A percentile compares a stretch with the other conserved stretches of the same genome.
These are phyloP conservation scores for Gentiana macrophylla DNA, from an alignment of 257 asterid species.

Conservation along the genomic window DNA sequence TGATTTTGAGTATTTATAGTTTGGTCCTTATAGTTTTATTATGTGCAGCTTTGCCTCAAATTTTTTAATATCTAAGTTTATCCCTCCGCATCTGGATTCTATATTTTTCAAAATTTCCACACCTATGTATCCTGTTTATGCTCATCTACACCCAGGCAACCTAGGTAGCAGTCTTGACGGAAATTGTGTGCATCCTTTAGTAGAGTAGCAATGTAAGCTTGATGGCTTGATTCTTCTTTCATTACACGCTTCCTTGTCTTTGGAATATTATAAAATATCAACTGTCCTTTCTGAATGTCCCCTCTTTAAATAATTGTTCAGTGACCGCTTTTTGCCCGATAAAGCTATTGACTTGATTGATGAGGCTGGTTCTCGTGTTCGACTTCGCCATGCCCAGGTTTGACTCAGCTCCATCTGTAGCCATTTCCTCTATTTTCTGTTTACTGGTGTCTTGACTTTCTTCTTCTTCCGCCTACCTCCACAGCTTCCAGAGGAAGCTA, in stretches of 20 bases:
- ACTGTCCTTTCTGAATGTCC: constrained; percentile 12
- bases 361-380: constrained; percentile 98
- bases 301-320: constrained; percentile 27
- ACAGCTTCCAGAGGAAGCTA: constrained; percentile 99
- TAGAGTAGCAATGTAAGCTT: too few relatives aligned
- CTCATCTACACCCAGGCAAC: too few relatives aligned
- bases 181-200: too few relatives aligned
- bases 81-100: too few relatives aligned
- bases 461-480: background rate
- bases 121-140: too few relatives aligned
- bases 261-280: background rate
- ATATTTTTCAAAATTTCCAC: too few relatives aligned
- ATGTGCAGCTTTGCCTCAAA: too few relatives aligned
- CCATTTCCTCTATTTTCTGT: constrained; percentile 9
- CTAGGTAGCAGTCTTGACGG: too few relatives aligned
- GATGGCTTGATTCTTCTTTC: too few relatives aligned
- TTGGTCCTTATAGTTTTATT: too few relatives aligned
- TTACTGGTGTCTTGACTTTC: background rate
- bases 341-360: constrained; percentile 97
- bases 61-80: too few relatives aligned
- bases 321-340: constrained; percentile 97
- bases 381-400: constrained; percentile 99
- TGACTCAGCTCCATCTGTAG: constrained; percentile 1
- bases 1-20: too few relatives aligned
- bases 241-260: background rate